Conservation (phyloP, 257 asterid species). For the Schizonepeta tenuifolia region DNA sequence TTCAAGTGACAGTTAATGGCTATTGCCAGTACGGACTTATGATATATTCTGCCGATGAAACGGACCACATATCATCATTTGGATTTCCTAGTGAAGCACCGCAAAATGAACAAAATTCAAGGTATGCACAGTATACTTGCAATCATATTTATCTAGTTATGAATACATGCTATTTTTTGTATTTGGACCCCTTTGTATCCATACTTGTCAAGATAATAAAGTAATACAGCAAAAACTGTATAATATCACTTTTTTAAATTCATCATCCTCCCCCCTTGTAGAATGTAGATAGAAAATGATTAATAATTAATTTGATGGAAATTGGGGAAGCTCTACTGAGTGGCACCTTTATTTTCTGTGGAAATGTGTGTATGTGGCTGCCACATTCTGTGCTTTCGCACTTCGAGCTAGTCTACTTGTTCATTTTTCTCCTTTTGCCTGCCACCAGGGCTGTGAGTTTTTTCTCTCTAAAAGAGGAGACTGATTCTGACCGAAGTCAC, state of each 20-base stretch:
- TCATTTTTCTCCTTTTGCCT: not conserved
- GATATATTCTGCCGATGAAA: conserved; percentile 68
- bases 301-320: not conserved
- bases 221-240: no score
- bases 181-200: not conserved
- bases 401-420: not conserved
- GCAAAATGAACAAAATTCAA: conserved; percentile 46
- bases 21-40: conserved; percentile 81
- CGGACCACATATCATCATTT: conserved; percentile 49
- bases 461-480: conserved; percentile 47
- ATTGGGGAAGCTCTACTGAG: not conserved
- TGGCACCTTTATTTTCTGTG: not conserved
- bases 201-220: no score
- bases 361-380: not conserved
- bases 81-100: conserved; percentile 54
- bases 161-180: conserved; percentile 6
- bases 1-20: conserved; percentile 71
- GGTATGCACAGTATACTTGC: conserved; percentile 49
- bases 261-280: not conserved
- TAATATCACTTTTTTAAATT: no score
- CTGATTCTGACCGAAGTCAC: conserved; percentile 38
- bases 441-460: conserved; percentile 48
- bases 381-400: conserved; percentile 1
- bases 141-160: not conserved
- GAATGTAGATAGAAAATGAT: conserved; percentile 3